Conservation (phyloP, 257 asterid genomes). For the Penstemon newberryi region DNA sequence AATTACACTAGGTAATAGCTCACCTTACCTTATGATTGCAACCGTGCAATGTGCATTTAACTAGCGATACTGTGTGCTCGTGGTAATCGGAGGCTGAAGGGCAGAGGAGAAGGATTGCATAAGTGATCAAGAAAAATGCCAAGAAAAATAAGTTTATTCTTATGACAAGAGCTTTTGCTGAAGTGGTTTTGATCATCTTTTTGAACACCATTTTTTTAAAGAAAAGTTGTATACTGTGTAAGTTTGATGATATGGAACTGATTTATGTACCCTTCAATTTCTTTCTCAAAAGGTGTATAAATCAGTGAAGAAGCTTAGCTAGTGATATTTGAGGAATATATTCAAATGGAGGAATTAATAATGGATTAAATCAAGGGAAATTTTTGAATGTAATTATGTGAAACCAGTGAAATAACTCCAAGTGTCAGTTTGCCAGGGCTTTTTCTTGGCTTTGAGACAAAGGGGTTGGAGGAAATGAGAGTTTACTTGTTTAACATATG, state of each 20-base stretch:
- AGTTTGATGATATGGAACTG: neutral
- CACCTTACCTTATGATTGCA: conserved; percentile 94
- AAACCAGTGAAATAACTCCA: conserved; percentile 35
- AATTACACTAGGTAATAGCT: conserved; percentile 30
- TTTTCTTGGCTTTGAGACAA: conserved; percentile 38
- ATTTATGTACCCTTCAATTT: neutral
- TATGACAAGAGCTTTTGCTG: conserved; percentile 59
- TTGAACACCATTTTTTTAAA: conserved; percentile 33
- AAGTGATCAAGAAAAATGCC: conserved; percentile 56
- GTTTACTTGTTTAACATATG: conserved; percentile 24
- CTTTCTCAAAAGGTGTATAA: neutral
- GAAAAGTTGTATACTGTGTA: neutral
- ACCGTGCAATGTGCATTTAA: conserved; percentile 64
- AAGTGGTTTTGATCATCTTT: conserved; percentile 54
- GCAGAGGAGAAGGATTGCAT: conserved; percentile 51
- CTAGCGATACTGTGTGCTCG: conserved; percentile 46
- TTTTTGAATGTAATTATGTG: conserved; percentile 18
- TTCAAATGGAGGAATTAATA: conserved; percentile 25
- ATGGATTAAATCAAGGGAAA: conserved; percentile 26
- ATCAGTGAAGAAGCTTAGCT: neutral
- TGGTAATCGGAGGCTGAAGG: conserved; percentile 61
- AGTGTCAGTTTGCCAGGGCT: conserved; percentile 25
- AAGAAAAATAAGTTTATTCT: conserved; percentile 65
- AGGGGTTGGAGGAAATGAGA: conserved; percentile 18
- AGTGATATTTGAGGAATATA: no score